Evolutionary conservation across 1,284 basidiomycete species (phyloP), one percentile per base, ranked within the genome.

Genomic region (Cystobasidium slooffiae): DNA sequence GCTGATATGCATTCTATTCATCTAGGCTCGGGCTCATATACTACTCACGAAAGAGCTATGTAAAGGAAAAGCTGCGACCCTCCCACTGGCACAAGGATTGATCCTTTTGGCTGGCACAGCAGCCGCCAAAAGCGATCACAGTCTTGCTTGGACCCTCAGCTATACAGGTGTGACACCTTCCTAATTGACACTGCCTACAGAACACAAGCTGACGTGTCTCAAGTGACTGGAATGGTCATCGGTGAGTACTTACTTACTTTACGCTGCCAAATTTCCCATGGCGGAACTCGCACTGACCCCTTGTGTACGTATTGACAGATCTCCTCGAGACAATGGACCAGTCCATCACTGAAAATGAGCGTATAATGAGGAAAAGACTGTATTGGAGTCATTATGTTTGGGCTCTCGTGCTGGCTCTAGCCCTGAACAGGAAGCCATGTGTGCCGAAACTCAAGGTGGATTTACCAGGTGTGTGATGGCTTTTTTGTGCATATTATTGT

Each of bases 331-430:
- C 31, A n/a, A 68, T 68, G 39, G 53, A 59, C 24, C 43, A 68
- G 14, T 56, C 22, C 5, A 59, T 24, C 31, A 3, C 53, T 24
- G 52, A 56, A 39, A 46, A n/a, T 20, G 66, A 56, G 43, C 10
- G 18, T 8, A 68, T 7, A 16, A 41, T 68, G 44, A 47, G 64
- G 5, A 68, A 59, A 55, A 52, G 66, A 7, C 22, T 68, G 18
- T 68, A 68, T 43, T 68, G 66, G 66, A 56, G 53, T 37, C 53
- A 56, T 24, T 68, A 68, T 59, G 53, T 68, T 4, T 68, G 66
- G 66, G 44, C 24, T 24, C 16, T 68, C 10, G 66, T 68, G 5
- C n/a, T 68, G 10, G 39, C 66, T 20, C 53, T 68, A 3, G 51
- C 47, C 12, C 37, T 68, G 4, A 68, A 68, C 22, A 52, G 66